Percentiles rank a stretch among this genome's conserved stretches.
These are phyloP conservation scores for Massarina eburnea DNA, from an alignment of 2,329 filamentous ascomycete genomes.

Conservation along the genomic window DNA sequence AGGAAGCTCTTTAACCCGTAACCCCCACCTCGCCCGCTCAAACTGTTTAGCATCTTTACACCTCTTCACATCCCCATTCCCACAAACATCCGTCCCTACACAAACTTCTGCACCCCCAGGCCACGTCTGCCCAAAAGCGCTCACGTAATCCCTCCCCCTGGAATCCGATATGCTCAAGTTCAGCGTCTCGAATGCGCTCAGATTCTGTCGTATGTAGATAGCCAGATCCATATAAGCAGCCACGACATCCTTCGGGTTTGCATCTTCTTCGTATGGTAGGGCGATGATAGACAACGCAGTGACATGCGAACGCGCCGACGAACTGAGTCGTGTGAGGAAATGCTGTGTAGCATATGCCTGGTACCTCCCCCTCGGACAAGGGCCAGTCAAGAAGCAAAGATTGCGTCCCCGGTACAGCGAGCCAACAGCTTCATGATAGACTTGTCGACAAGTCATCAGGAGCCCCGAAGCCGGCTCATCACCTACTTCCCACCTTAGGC, in stretches of 20 bases:
- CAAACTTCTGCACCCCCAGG: too few relatives aligned
- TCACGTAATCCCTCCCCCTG: constrained; percentile 5
- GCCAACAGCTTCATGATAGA: constrained; percentile 28
- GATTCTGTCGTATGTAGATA: constrained; percentile 13
- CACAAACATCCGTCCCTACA: too few relatives aligned
- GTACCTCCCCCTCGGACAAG: constrained; percentile 37
- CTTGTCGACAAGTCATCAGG: constrained; percentile 16
- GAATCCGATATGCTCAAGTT: constrained; percentile 22
- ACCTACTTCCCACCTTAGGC: constrained; percentile 16
- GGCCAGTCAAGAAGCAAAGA: constrained; percentile 31
- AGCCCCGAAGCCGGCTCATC: constrained; percentile 15
- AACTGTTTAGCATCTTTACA: too few relatives aligned
- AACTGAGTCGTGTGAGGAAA: constrained; percentile 23
- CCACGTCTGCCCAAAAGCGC: background rate
- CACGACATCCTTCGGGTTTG: constrained; percentile 9
- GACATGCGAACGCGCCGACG: constrained; percentile 18
- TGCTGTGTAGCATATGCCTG: constrained; percentile 32
- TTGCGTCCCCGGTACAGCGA: constrained; percentile 27
- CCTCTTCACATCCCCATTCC: background rate
- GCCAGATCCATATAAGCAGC: constrained; percentile 21
- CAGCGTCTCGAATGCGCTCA: constrained; percentile 18
- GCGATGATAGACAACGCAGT: constrained; percentile 24
- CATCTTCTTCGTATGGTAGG: constrained; percentile 36
- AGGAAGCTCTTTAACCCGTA: too few relatives aligned
- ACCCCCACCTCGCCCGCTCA: too few relatives aligned